Evolutionary conservation across 805 yeast genomes (phyloP), one percentile per base, ranked within the genome.

Genomic region (Yamadazyma sp.): DNA sequence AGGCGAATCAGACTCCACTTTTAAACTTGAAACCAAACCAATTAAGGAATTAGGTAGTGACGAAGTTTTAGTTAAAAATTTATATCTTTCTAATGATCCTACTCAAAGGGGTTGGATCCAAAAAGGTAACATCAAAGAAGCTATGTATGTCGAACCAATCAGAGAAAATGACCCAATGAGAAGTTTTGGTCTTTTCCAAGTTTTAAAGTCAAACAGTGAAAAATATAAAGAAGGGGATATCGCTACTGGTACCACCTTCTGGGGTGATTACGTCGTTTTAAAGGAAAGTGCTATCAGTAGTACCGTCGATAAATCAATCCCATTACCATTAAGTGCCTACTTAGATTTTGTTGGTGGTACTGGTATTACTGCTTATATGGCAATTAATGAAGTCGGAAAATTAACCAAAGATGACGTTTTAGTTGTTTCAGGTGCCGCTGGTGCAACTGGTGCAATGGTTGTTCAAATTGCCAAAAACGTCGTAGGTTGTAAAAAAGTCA

Each of bases 81-180:
- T 60, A 38, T 49, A 48, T 35, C 44, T 61, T 28, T 60, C 66
- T 34, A 61, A 62, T 44, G 69, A 62, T 42, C 65, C 68, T 14
- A 45, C 57, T 11, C 65, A 60, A 43, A 53, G 67, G 49, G 48
- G 46, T n/a, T 60, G 64, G 65, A 62, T 62, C 30, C 55, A 56
- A 29, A 58, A 58, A 32, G 55, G 52, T 21, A 45, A 50, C 20
- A 40, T 44, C 26, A 39, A 50, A 6, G 48, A 39, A 16, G 46
- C 55, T 36, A 42, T 48, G 33, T 55, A 56, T 41, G 39, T 39
- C 15, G 45, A 44, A 4, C 59, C 60, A 4, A 31, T 57, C 10
- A 27, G 40, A 27, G 44, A 49, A 30, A 57, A 55, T 23, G 54
- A 51, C 6, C 39, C 43, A 3, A 45, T 58, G 43, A 42, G 48